Percentiles rank a stretch among this genome's conserved stretches.
Conservation (phyloP, 2,329 filamentous ascomycete genomes). For the Fusarium sp. region DNA sequence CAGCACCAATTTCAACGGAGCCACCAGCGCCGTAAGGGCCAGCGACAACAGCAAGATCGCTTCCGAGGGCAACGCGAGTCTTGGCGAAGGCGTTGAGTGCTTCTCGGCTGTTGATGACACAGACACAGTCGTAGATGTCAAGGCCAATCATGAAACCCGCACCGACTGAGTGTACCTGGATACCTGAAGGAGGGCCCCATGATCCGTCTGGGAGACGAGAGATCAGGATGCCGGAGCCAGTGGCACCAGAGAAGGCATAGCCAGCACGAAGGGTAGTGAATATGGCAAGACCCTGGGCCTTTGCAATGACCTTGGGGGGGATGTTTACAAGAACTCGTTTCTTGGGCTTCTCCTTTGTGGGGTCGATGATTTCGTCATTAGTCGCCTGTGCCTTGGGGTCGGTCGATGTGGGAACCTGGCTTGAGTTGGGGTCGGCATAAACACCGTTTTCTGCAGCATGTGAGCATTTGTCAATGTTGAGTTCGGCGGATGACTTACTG, state of each 20-base stretch:
- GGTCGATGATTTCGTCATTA: constrained; percentile 49
- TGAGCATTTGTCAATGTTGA: neutral
- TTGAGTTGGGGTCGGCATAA: constrained; percentile 57
- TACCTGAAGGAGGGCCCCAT: constrained; percentile 87
- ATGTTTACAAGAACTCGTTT: constrained; percentile 66
- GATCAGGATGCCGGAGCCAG: constrained; percentile 75
- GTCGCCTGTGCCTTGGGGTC: constrained; percentile 50
- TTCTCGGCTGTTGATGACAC: constrained; percentile 84
- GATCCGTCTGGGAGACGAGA: constrained; percentile 72
- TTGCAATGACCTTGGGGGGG: constrained; percentile 70
- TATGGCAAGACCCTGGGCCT: constrained; percentile 77
- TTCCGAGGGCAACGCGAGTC: constrained; percentile 80
- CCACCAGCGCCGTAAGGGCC: constrained; percentile 78
- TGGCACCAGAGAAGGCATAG: constrained; percentile 74
- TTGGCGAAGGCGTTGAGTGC: constrained; percentile 83
- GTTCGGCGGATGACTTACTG: constrained; percentile 66
- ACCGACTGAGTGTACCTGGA: constrained; percentile 83
- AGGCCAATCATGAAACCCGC: constrained; percentile 85
- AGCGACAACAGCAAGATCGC: constrained; percentile 81
- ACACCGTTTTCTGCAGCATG: constrained; percentile 63
- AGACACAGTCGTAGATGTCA: constrained; percentile 90
- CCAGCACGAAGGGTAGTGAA: constrained; percentile 79
- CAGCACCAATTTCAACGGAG: constrained; percentile 70
- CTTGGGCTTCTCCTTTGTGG: constrained; percentile 58
- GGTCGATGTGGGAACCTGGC: constrained; percentile 50